Conservation (phyloP, 2,329 filamentous ascomycete species). For the Bisporella sp. region DNA sequence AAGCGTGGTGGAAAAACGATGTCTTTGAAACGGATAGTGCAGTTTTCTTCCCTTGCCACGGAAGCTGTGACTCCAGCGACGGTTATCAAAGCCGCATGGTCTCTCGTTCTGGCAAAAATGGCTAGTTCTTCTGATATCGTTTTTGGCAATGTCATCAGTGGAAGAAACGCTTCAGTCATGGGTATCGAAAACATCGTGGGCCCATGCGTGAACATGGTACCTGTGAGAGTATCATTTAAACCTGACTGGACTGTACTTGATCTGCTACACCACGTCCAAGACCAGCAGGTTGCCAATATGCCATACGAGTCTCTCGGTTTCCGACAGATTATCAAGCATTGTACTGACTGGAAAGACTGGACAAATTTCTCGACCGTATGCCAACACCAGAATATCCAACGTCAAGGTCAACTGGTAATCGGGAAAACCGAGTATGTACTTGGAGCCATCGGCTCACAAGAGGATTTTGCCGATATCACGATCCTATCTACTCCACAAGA, state of each 20-base stretch:
- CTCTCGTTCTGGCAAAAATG: conserved; percentile 29
- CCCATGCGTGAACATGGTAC: conserved; percentile 36
- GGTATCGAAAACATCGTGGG: conserved; percentile 35
- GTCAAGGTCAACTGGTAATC: neutral
- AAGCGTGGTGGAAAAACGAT: neutral
- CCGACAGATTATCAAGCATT: conserved; percentile 10
- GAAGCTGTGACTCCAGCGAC: conserved; percentile 33
- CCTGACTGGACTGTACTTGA: conserved; percentile 6
- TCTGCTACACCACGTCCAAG: conserved; percentile 7
- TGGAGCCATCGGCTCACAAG: conserved; percentile 6
- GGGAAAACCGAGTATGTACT: conserved; percentile 7
- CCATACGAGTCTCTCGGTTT: conserved; percentile 12
- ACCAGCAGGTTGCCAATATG: conserved; percentile 9
- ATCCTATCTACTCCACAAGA: conserved; percentile 6
- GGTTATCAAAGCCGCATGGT: conserved; percentile 36
- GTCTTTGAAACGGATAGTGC: conserved; percentile 3
- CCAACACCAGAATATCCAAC: conserved; percentile 14
- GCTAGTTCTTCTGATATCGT: conserved; percentile 17
- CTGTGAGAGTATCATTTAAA: conserved; percentile 25
- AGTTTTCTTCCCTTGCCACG: neutral
- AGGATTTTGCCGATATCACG: conserved; percentile 9
- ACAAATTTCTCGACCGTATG: conserved; percentile 8
- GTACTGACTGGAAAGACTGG: conserved; percentile 10
- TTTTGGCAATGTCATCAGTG: conserved; percentile 11
- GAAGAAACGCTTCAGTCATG: conserved; percentile 6